These are phyloP conservation scores for Apophysomyces variabilis DNA, from an alignment of 371 early-diverging fungal species.

Conservation along the genomic window DNA sequence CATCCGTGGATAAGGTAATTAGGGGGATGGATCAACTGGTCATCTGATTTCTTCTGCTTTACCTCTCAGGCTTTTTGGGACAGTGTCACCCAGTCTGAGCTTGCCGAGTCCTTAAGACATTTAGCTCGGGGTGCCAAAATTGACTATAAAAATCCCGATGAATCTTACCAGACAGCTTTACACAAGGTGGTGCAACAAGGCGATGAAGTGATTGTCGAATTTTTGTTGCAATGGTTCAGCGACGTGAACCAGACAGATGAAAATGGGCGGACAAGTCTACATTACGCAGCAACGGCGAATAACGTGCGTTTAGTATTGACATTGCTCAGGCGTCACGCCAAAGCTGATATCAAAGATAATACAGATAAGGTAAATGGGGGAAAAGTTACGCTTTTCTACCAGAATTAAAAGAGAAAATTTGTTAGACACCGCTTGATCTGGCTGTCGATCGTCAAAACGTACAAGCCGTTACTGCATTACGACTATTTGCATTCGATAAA, in stretches of 20 bases:
- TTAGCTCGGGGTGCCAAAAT: constrained; percentile 79
- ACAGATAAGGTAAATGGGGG: constrained; percentile 49
- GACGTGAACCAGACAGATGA: constrained; percentile 67
- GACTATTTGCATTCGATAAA: constrained; percentile 57
- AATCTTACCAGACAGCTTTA: constrained; percentile 57
- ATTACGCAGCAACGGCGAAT: constrained; percentile 75
- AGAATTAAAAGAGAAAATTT: not conserved
- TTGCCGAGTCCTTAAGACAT: constrained; percentile 60
- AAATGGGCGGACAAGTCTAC: constrained; percentile 77
- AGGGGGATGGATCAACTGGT: not conserved
- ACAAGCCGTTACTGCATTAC: constrained; percentile 64
- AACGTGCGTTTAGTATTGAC: constrained; percentile 67
- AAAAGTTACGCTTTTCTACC: not conserved
- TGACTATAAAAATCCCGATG: constrained; percentile 64
- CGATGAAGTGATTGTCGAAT: constrained; percentile 68
- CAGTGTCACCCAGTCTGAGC: constrained; percentile 58
- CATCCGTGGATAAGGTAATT: constrained; percentile 27
- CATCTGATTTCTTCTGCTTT: not conserved
- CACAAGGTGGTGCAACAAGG: constrained; percentile 67
- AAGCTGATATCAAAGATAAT: constrained; percentile 64
- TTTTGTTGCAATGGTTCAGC: constrained; percentile 71
- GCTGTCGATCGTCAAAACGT: constrained; percentile 68
- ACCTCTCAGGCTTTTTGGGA: constrained; percentile 56
- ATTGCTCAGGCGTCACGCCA: constrained; percentile 71
- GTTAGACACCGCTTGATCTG: constrained; percentile 70